Conservation (phyloP, 2,329 filamentous ascomycete species). For the Raffaelea albimanens region DNA sequence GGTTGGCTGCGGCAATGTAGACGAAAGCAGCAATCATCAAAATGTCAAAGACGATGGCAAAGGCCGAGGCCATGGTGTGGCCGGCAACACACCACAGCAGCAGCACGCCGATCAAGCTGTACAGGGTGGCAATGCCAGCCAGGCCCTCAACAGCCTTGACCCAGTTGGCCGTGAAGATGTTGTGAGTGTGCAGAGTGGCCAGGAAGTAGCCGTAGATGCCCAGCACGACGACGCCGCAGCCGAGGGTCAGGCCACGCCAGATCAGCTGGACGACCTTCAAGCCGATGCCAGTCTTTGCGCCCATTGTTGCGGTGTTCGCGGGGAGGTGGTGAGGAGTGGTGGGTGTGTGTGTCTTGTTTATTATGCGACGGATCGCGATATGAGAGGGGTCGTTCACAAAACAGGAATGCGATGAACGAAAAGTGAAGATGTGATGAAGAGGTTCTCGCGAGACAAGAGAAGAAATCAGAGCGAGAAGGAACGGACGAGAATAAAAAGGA, state of each 20-base stretch:
- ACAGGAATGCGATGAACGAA: no score
- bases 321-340: constrained; percentile 3
- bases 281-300: constrained; percentile 43
- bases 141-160: constrained; percentile 70
- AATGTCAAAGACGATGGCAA: constrained; percentile 69
- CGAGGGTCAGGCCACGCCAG: constrained; percentile 65
- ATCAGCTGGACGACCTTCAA: constrained; percentile 62
- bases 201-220: constrained; percentile 81
- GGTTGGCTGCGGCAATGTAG: constrained; percentile 69
- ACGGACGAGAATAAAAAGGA: neutral
- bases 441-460: neutral
- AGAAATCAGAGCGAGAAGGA: no score
- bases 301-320: constrained; percentile 35
- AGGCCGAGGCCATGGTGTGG: constrained; percentile 58
- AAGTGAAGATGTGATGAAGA: no score
- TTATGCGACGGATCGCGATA: no score
- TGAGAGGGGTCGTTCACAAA: no score
- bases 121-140: constrained; percentile 63
- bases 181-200: constrained; percentile 56
- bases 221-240: constrained; percentile 63
- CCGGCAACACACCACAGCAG: constrained; percentile 75
- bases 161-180: constrained; percentile 52
- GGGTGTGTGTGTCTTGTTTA: no score
- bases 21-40: constrained; percentile 69
- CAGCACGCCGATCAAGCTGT: constrained; percentile 62